phyloP scores from a whole-genome alignment of 257 asterid species.

The Solanum acaule region DNA sequence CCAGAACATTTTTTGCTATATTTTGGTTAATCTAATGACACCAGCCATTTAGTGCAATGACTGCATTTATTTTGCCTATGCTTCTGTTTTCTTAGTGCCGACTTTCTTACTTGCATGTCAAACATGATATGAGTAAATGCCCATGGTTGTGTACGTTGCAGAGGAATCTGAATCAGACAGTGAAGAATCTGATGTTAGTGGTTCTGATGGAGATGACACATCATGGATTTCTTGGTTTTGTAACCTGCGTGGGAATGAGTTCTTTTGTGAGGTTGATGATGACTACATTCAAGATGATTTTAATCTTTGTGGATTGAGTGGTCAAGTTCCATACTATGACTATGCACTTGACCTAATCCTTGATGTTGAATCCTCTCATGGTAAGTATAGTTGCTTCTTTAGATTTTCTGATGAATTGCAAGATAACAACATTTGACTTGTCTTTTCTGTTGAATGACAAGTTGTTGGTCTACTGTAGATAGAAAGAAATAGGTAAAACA shows the following conservation, averaged over 20 bases:
- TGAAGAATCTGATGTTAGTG: slow-evolving; percentile 91
- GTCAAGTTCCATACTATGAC: slow-evolving; percentile 95
- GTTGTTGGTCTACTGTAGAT: neutral
- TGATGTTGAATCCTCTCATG: slow-evolving; percentile 94
- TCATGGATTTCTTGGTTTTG: slow-evolving; percentile 99
- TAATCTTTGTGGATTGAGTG: slow-evolving; percentile 90
- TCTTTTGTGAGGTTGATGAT: slow-evolving; percentile 94
- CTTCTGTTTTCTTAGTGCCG: neutral
- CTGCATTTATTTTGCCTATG: neutral
- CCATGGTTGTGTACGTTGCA: slow-evolving; percentile 21
- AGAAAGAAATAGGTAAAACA: neutral
- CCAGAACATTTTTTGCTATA: neutral
- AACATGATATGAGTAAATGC: neutral
- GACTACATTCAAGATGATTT: slow-evolving; percentile 96
- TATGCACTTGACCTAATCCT: slow-evolving; percentile 92
- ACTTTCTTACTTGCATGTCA: neutral
- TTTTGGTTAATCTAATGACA: neutral
- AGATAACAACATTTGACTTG: neutral
- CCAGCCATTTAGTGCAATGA: neutral
- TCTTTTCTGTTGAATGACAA: neutral
- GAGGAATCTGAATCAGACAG: slow-evolving; percentile 93
- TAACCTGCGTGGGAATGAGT: slow-evolving; percentile 92
- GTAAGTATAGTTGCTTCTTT: slow-evolving; percentile 28
- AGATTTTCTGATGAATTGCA: neutral
- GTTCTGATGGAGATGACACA: slow-evolving; percentile 95